Evolutionary conservation across 2,329 filamentous ascomycete species (phyloP), one percentile per base, ranked within the genome.

Genomic region (Aspergillus fructus): DNA sequence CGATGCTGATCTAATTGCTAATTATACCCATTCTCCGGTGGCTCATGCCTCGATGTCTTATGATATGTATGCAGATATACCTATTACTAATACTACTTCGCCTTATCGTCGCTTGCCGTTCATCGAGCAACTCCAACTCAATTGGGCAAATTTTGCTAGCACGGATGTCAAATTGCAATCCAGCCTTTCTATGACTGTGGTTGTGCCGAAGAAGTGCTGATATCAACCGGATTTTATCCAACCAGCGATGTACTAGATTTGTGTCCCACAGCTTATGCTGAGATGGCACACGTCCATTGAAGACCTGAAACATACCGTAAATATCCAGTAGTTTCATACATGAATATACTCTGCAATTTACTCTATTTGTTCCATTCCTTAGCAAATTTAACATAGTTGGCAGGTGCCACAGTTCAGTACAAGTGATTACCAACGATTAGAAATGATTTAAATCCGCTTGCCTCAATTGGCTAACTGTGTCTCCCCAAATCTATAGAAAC

Each of bases 101-200:
- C 37, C 39, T 49, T 53, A 12, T 24, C 39, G 27, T 46, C 49
- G 51, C 42, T 8, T 9, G 34, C 34, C 34, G 34, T 37, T 37
- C 46, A 13, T 21, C 30, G 17, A 47, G 24, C 6, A 37, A 37
- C 34, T 37, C 34, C 11, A 34, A 19, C 11, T 19, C 11, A 30
- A 19, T 45, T 23, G n/a, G n/a, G n/a, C 45, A 47, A 41, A 50
- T 15, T 41, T 47, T 37, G 27, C 65, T 78, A 93, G 93, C 93
- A 96, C 90, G 89, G 90, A 96, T 96, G 92, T 97, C 92, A 96
- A 96, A 96, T 96, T 97, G 87, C 93, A 94, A 93, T 89, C 82
- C 85, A 85, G 88, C 87, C 78, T 74, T 70, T 72, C 66, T 78
- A 87, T 96, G 90, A 89, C 90, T 92, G 86, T 82, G 84, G 86